Evolutionary conservation across 139 green algal genomes (phyloP), one percentile per base, ranked within the genome.

Genomic region (Monoraphidium neglectum): DNA sequence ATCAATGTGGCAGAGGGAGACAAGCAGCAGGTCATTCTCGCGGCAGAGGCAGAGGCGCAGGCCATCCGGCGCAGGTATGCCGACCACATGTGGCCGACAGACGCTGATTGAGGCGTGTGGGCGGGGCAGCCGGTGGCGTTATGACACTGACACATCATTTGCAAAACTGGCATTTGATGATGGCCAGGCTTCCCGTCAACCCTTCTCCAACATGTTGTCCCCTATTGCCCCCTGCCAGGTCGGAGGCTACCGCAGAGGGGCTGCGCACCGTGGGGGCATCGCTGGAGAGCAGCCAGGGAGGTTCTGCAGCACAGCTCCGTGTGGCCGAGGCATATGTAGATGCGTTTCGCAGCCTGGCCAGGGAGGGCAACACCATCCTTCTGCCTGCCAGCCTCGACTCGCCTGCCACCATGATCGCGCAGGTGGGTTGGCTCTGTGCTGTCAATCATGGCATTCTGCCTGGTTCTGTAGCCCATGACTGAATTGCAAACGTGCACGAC

Each of bases 1-100:
- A 98, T 99, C 83, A 99, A 99, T 77, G 86, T 95, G 47, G 94
- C 96, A 8, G 94, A 98, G 82, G 96, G 86, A 4, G 66, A 93
- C 68, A 99, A 99, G 83, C 77, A 88, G 71, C 63, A 91, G 79
- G 86, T 90, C n/a, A 94, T 98, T 75, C 98, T 98, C 85, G 78
- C 88, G 8, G 95, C 95, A 0, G 70, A 77, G 49, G 95, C 91
- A 82, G 84, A 93, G 72, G 86, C 82, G 6, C 70, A 88, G 68
- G 86, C 82, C 33, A 79, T 89, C 53, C 43, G 28, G 3, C 37
- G 46, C 30, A 1, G n/a, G n/a, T n/a, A n/a, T n/a, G n/a, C n/a
- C 30, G 61, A 1, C 49, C 49, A n/a, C n/a, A n/a, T n/a, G n/a
- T n/a, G n/a, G n/a, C n/a, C n/a, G n/a, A n/a, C n/a, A n/a, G n/a